A percentile compares a stretch with the other conserved stretches of the same genome.
Conservation (phyloP, 2,329 filamentous ascomycete species). For the Penicillium griseofulvum region DNA sequence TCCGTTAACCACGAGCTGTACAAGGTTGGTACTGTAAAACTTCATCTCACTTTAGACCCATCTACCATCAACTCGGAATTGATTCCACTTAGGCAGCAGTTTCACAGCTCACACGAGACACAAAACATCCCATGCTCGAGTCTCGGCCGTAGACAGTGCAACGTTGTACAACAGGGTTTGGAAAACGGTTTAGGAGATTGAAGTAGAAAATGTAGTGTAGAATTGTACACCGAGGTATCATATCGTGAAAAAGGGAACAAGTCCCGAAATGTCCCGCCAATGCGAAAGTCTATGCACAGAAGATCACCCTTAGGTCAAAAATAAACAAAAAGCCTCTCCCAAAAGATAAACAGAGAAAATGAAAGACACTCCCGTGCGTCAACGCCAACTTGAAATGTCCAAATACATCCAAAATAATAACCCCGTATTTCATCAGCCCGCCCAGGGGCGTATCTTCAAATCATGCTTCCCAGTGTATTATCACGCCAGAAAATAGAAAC, state of each 20-base stretch:
- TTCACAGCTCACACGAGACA: constrained; percentile 9
- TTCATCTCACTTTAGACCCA: neutral
- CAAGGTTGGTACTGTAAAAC: neutral
- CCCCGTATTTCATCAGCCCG: constrained; percentile 16
- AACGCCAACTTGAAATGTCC: constrained; percentile 9
- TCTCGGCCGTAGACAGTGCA: constrained; percentile 4
- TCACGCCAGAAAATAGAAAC: constrained; percentile 11
- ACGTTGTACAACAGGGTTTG: constrained; percentile 13
- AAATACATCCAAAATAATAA: constrained; percentile 3
- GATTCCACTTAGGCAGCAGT: constrained; percentile 18
- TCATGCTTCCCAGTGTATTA: constrained; percentile 24
- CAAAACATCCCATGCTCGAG: constrained; percentile 9
- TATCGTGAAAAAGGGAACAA: constrained; percentile 19
- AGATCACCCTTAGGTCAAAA: constrained; percentile 10
- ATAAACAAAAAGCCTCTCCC: constrained; percentile 8
- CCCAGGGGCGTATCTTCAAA: constrained; percentile 14
- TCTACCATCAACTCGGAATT: constrained; percentile 10
- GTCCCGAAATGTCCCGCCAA: constrained; percentile 10
- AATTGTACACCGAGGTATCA: constrained; percentile 21
- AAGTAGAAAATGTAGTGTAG: constrained; percentile 4
- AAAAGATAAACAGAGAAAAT: constrained; percentile 7
- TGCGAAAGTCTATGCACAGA: constrained; percentile 18
- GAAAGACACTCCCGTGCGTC: neutral
- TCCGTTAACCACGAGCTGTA: neutral
- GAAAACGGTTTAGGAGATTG: neutral